Base-by-base conservation (phyloP, 352 stramenopile genomes). In the Salisapilia sapeloensis region DNA sequence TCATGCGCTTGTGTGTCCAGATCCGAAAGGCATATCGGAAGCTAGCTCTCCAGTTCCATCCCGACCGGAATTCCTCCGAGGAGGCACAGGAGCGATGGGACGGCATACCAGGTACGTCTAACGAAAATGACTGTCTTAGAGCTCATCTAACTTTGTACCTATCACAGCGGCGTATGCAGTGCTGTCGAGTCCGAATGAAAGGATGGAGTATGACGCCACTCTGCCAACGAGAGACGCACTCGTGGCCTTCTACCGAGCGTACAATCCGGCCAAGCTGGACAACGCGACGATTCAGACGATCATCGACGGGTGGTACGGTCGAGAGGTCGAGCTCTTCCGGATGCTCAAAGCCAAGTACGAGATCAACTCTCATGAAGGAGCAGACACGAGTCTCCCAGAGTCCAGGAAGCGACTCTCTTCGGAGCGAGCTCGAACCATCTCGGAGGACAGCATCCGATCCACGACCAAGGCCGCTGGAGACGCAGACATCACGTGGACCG, bases 1-100 rank as follows among this genome's bases (percentile, higher is more conserved):
- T 11, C 46, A 12, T 40, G 34, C 14, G 16, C 13, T 20, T 35
- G 23, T 37, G 35, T 23, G 3, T 41, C n/a, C 33, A 83, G 63
- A 98, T 99, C 50, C 95, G 96, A 42, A 61, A 74, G 30, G 75
- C 81, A 4, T 95, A 95, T 45, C 71, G 76, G 6, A 87, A 74
- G 45, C 47, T 93, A 25, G 79, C 72, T 26, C 58, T 92, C 24
- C 66, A 69, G 39, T 92, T 72, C 35, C 83, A 95, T 42, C 83
- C 83, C 1, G 83, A 95, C 45, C 89, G 93, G 43, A 98, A 98
- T 55, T 72, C 80, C 30, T 69, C 53, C 1, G 34, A 55, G 1
- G 66, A 79, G 26, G 66, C 63, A 7, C 52, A 81, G 28, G 60
- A 58, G 28, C 60, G 59, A 16, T 89, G 72, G 72, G 72, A 89